Conservation (phyloP, 1,284 basidiomycete genomes). For the Heterobasidion parviporum region DNA sequence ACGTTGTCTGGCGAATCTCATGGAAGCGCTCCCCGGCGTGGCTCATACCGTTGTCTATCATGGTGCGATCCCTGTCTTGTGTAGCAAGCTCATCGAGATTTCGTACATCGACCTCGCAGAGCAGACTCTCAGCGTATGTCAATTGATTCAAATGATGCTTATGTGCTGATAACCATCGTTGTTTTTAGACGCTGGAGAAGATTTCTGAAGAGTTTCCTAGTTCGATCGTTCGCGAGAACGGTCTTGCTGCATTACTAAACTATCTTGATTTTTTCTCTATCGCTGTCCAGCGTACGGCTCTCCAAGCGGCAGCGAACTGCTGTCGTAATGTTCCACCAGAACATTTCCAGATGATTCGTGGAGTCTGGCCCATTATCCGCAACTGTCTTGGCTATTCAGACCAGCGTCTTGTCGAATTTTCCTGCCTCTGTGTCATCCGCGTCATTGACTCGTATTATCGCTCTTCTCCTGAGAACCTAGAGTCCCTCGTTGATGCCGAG, state of each 20-base stretch:
- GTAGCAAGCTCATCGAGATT: conserved; percentile 92
- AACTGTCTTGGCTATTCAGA: conserved; percentile 88
- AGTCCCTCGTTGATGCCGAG: conserved; percentile 76
- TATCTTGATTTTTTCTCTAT: conserved; percentile 97
- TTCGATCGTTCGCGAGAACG: conserved; percentile 90
- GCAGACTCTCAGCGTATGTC: conserved; percentile 86
- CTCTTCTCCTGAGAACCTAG: conserved; percentile 75
- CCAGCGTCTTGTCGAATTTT: conserved; percentile 89
- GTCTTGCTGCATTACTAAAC: conserved; percentile 83
- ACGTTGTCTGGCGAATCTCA: conserved; percentile 89
- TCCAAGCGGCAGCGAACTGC: conserved; percentile 95
- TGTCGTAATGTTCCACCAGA: conserved; percentile 86
- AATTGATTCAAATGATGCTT: conserved; percentile 1
- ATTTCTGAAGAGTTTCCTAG: conserved; percentile 94
- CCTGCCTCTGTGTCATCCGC: conserved; percentile 87
- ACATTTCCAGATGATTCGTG: conserved; percentile 79
- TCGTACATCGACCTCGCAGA: conserved; percentile 95
- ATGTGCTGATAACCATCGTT: conserved; percentile 16
- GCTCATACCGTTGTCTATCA: conserved; percentile 93
- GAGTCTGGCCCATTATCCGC: conserved; percentile 87
- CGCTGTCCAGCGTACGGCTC: conserved; percentile 89
- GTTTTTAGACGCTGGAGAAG: conserved; percentile 84
- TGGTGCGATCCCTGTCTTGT: conserved; percentile 89
- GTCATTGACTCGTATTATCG: conserved; percentile 88
- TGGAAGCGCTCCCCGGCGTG: conserved; percentile 93